Evolutionary conservation across 371 early-diverging fungal species (phyloP).

Genomic region (Enteropsectra breve): DNA sequence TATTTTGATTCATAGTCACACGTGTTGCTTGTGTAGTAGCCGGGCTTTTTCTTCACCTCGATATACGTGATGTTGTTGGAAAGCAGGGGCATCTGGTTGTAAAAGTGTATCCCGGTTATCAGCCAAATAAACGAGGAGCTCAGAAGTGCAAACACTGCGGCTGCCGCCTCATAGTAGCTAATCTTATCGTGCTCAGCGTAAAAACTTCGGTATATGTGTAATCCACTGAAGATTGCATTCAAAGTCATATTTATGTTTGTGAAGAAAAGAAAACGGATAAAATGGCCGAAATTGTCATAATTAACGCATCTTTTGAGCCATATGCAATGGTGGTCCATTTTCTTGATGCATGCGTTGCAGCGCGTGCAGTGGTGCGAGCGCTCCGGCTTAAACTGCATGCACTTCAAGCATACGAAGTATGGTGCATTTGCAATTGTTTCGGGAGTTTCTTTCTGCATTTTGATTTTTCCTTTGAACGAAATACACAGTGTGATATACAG

Average conservation of each 20-base stretch:
- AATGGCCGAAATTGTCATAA: slow-evolving; percentile 63
- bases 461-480: too few species aligned
- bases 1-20: slow-evolving; percentile 41
- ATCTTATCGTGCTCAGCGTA: background rate
- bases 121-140: background rate
- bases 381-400: slow-evolving; percentile 70
- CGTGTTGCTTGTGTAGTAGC: background rate
- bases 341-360: slow-evolving; percentile 87
- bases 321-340: slow-evolving; percentile 94
- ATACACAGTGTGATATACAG: too few species aligned
- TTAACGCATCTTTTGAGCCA: slow-evolving; percentile 92
- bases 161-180: background rate
- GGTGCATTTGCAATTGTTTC: too few species aligned
- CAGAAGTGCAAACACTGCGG: background rate
- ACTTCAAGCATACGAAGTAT: slow-evolving; percentile 62
- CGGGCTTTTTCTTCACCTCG: slow-evolving; percentile 25
- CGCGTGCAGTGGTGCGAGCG: slow-evolving; percentile 89
- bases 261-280: slow-evolving; percentile 57
- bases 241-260: slow-evolving; percentile 5
- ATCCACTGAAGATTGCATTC: background rate
- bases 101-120: slow-evolving; percentile 26
- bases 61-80: slow-evolving; percentile 48
- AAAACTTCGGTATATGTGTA: too few species aligned
- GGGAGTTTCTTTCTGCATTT: too few species aligned
- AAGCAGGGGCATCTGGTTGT: slow-evolving; percentile 19